Percentiles rank a stretch among this genome's conserved stretches.
Evolutionary conservation across 2,329 filamentous ascomycete species (phyloP).

Genomic region (Microsporum audouinii): DNA sequence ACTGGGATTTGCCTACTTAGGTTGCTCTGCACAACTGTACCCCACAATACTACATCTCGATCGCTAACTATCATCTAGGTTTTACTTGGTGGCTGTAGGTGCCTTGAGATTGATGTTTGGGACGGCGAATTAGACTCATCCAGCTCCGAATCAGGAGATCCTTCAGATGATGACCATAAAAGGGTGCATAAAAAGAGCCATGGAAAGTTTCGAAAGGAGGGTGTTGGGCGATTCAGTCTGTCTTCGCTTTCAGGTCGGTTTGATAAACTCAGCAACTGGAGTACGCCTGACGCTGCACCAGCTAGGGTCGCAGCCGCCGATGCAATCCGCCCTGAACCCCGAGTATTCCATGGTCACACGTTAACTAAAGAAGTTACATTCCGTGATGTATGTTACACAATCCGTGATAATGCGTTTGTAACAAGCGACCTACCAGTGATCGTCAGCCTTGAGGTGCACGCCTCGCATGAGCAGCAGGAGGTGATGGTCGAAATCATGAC

Average conservation of each 20-base stretch:
- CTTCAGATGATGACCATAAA: slow-evolving; percentile 16
- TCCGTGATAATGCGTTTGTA: slow-evolving; percentile 67
- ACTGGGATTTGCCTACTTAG: not conserved
- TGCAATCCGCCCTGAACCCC: slow-evolving; percentile 48
- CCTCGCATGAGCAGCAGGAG: slow-evolving; percentile 69
- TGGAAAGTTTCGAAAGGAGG: slow-evolving; percentile 13
- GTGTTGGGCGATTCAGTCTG: slow-evolving; percentile 15
- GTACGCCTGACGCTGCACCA: slow-evolving; percentile 19
- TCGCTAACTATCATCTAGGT: slow-evolving; percentile 39
- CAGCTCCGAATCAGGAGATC: slow-evolving; percentile 20
- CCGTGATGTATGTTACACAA: slow-evolving; percentile 70
- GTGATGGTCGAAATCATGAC: slow-evolving; percentile 92
- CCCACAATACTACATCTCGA: not conserved
- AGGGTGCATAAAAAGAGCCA: slow-evolving; percentile 18
- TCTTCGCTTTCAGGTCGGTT: slow-evolving; percentile 13
- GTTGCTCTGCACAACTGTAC: not conserved
- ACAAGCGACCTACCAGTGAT: slow-evolving; percentile 71
- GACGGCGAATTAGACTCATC: slow-evolving; percentile 51
- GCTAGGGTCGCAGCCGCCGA: slow-evolving; percentile 10
- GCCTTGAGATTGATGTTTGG: slow-evolving; percentile 93
- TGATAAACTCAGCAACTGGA: slow-evolving; percentile 4
- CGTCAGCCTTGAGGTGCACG: slow-evolving; percentile 85
- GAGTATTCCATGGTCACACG: slow-evolving; percentile 78
- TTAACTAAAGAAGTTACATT: slow-evolving; percentile 79
- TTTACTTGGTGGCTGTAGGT: slow-evolving; percentile 66